phyloP scores from a whole-genome alignment of 2,329 filamentous ascomycete species.

The Penicillium fuscoglaucum region DNA sequence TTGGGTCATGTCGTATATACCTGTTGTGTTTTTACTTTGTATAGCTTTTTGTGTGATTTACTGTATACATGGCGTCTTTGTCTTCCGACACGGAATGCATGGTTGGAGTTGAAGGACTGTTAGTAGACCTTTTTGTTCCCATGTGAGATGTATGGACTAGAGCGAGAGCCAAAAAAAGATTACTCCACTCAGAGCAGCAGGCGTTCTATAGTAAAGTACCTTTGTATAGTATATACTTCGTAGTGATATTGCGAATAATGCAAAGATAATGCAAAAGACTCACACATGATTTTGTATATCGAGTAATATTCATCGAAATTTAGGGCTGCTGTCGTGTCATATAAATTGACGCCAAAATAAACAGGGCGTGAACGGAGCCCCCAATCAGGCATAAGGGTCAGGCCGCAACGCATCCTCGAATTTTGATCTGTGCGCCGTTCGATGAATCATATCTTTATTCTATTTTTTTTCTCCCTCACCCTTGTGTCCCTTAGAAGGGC shows the following conservation, averaged over 20 bases:
- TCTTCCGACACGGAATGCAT: constrained; percentile 33
- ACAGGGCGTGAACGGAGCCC: constrained; percentile 11
- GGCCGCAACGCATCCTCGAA: constrained; percentile 28
- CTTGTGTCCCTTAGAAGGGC: constrained; percentile 12
- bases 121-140: constrained; percentile 14
- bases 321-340: constrained; percentile 7
- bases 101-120: constrained; percentile 31
- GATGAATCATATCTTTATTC: constrained; percentile 14
- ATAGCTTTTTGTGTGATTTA: constrained; percentile 21
- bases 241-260: neutral
- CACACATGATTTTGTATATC: neutral
- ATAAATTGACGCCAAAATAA: constrained; percentile 8
- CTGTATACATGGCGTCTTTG: constrained; percentile 35
- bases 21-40: constrained; percentile 15
- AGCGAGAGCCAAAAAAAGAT: constrained; percentile 11
- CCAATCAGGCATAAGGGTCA: constrained; percentile 30
- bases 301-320: neutral
- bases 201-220: neutral
- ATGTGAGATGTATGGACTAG: constrained; percentile 8
- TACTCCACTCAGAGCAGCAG: constrained; percentile 13
- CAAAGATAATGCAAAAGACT: neutral
- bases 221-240: neutral
- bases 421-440: constrained; percentile 24
- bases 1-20: constrained; percentile 18
- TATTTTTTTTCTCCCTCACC: constrained; percentile 7